These are phyloP conservation scores for Neurospora sublineolata DNA, from an alignment of 495 filamentous ascomycete genomes.

Conservation along the genomic window DNA sequence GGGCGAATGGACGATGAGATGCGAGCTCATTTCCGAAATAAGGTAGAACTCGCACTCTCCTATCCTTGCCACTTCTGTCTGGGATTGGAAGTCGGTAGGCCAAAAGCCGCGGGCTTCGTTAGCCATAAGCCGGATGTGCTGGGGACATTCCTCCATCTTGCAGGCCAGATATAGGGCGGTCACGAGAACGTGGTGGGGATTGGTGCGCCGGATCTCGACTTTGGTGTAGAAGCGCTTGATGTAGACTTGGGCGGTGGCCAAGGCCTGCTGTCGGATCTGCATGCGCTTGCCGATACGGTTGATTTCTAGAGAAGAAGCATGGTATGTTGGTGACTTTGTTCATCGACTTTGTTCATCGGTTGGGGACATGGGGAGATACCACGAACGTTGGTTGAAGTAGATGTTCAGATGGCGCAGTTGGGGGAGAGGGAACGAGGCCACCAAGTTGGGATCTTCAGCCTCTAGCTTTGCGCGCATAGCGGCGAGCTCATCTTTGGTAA, in stretches of 20 bases:
- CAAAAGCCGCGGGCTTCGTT: conserved; percentile 77
- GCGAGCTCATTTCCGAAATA: conserved; percentile 89
- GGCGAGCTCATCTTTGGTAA: conserved; percentile 65
- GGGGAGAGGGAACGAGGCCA: conserved; percentile 71
- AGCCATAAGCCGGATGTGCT: conserved; percentile 84
- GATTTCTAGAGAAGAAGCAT: conserved; percentile 45
- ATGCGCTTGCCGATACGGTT: conserved; percentile 68
- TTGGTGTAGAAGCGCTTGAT: conserved; percentile 86
- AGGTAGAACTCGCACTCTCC: conserved; percentile 95
- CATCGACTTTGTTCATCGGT: neutral
- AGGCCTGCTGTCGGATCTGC: conserved; percentile 75
- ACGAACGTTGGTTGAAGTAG: conserved; percentile 80
- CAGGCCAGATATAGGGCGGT: conserved; percentile 92
- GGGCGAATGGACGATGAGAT: conserved; percentile 93
- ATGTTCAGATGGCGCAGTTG: conserved; percentile 75
- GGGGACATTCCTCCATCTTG: conserved; percentile 97
- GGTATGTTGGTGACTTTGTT: neutral
- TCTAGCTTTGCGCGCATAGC: conserved; percentile 62
- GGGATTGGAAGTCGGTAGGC: conserved; percentile 74
- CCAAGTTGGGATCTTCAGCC: conserved; percentile 55
- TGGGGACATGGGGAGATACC: neutral
- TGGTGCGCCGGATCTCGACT: conserved; percentile 83
- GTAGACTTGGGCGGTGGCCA: conserved; percentile 93
- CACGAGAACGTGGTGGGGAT: conserved; percentile 81
- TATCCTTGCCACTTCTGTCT: conserved; percentile 66